Base-by-base conservation (phyloP, 2,329 filamentous ascomycete genomes). In the Zalaria obscura region DNA sequence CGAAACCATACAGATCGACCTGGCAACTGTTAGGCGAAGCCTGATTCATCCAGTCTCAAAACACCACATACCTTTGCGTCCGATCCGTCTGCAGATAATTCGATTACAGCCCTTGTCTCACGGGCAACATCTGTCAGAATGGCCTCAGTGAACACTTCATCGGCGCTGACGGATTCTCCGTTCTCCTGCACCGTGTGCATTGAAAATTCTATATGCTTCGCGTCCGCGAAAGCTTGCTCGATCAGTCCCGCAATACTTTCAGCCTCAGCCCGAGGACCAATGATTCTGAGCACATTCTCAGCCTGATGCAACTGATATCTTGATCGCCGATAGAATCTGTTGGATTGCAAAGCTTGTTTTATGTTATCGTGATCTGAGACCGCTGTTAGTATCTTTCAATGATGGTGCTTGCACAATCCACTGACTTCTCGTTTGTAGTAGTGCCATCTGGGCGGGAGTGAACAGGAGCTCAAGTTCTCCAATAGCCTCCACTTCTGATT, bases 391-490 rank as follows among this genome's bases (percentile, higher is more conserved):
- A 7, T 7, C 29, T 18, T 18, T 18, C 29, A n/a, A 7, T 7
- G 29, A 32, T 7, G 7, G 29, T 5, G 36, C 35, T 8, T 35
- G 38, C 34, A 48, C 25, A 3, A 33, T 34, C 11, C 39, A 27
- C 4, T 38, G 38, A 25, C 37, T 41, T 29, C 42, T 39, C 2
- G 41, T 48, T 5, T 44, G 40, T 32, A 45, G 27, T 25, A 48
- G 34, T 8, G 31, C 33, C 38, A 42, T 42, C 33, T 48, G 46
- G 26, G 28, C 18, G 3, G 39, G 36, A 5, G 37, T 33, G 9
- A 48, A 35, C 7, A 42, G 7, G 11, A 48, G 42, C 28, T 48
- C 43, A 27, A 46, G 29, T 27, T 48, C 39, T 8, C 46, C 46
- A 3, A 27, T 10, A 4, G 25, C 34, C 7, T 40, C 35, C 5